Evolutionary conservation across 208 protist species (phyloP).

Genomic region (Trypanosoma brucei): DNA sequence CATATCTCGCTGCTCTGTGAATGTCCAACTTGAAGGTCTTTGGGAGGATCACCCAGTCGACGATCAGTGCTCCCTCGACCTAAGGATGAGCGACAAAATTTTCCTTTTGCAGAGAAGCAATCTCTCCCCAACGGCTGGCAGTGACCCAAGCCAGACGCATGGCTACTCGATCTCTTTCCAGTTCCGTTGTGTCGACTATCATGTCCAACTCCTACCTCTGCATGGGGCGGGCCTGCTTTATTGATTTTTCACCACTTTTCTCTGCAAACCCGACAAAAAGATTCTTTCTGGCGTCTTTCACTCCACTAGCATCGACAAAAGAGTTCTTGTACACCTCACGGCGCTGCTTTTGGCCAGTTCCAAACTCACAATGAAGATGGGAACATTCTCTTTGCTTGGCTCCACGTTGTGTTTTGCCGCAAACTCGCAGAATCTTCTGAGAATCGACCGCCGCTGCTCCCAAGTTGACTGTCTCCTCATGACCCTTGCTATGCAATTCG

Average conservation of each 20-base stretch:
- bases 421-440: constrained; percentile 1
- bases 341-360: constrained; percentile 11
- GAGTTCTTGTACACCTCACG: not conserved
- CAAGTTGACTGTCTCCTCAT: constrained; percentile 7
- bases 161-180: constrained; percentile 6
- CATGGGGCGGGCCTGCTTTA: constrained; percentile 13
- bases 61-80: not conserved
- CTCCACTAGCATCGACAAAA: not conserved
- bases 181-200: not conserved
- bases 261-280: not conserved
- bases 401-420: constrained; percentile 3
- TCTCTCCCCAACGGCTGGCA: constrained; percentile 1
- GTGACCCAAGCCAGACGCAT: constrained; percentile 2
- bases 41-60: constrained; percentile 1
- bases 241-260: not conserved
- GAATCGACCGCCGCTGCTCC: constrained; percentile 6
- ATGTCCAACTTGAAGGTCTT: constrained; percentile 7
- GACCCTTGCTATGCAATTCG: not conserved
- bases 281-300: not conserved
- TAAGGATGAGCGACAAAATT: constrained; percentile 5
- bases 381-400: constrained; percentile 6
- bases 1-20: constrained; percentile 1
- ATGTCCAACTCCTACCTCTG: not conserved
- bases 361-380: constrained; percentile 9
- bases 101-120: constrained; percentile 7